Evolutionary conservation across 2,329 filamentous ascomycete species (phyloP), one percentile per base, ranked within the genome.

Genomic region (Aureobasidium sp.): DNA sequence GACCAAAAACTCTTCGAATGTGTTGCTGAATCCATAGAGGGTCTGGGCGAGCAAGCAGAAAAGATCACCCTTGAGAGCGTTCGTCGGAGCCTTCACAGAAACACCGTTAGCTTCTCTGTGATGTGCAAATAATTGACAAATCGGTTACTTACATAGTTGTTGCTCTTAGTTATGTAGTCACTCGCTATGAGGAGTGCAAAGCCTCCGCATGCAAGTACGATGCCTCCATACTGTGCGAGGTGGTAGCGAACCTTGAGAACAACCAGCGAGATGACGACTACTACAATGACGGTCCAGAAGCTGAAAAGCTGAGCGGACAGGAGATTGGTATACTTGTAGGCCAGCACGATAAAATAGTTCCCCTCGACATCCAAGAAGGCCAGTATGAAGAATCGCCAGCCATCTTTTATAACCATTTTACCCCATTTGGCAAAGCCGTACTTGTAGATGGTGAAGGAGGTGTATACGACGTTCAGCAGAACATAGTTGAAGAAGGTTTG

Each of bases 241-340:
- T 91, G 90, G 81, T 99, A 99, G 69, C 94, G 89, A 48, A 99
- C 94, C 67, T 82, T 83, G 62, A 99, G 84, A 68, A 97, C 80
- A 65, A 86, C 67, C 76, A 96, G 92, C 32, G 91, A 96, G 66
- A 97, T 77, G 64, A 89, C 72, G 25, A 97, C 91, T 27, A 99
- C 94, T 65, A 93, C 86, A 55, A 96, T 90, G 67, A 99, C 97
- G 68, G 92, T 90, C 93, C 93, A 97, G 78, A 97, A 97, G 81
- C 97, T 97, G 77, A 99, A 91, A 58, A 99, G 83, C 80, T 97
- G 92, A 16, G 91, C 91, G 25, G 89, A 94, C 53, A 97, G 82
- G 68, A 97, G 88, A 70, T 92, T 97, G 59, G 93, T 96, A 79
- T 95, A 86, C 63, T 88, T 83, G 78, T 97, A 99, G 5, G 93